These are phyloP conservation scores for Clarireedia paspali DNA, from an alignment of 2,329 filamentous ascomycete genomes.

Conservation along the genomic window DNA sequence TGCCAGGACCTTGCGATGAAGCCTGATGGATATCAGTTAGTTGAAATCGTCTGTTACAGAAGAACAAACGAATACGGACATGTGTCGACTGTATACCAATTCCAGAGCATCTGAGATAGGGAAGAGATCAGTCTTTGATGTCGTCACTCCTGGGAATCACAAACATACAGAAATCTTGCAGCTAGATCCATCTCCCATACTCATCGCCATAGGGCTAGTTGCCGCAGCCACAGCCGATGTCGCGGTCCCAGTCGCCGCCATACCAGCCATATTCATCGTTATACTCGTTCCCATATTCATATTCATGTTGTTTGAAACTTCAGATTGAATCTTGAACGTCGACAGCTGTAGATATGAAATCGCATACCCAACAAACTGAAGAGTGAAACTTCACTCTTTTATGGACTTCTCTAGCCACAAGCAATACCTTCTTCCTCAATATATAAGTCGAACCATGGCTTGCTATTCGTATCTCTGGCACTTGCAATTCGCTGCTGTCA, in stretches of 20 bases:
- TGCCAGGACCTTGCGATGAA: slow-evolving; percentile 67
- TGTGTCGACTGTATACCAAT: slow-evolving; percentile 64
- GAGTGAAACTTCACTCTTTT: too few relatives aligned
- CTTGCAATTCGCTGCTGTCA: too few relatives aligned
- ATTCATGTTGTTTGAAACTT: neutral
- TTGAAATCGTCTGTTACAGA: neutral
- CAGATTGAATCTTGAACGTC: too few relatives aligned
- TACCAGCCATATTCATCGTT: slow-evolving; percentile 9
- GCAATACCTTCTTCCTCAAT: too few relatives aligned
- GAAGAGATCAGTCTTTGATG: neutral
- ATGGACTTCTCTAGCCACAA: too few relatives aligned
- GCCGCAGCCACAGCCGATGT: neutral
- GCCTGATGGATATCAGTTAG: slow-evolving; percentile 13
- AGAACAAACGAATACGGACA: slow-evolving; percentile 33
- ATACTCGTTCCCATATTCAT: slow-evolving; percentile 20
- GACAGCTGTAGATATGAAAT: too few relatives aligned
- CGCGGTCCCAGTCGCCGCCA: slow-evolving; percentile 1
- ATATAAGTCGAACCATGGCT: too few relatives aligned
- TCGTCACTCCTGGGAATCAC: slow-evolving; percentile 13
- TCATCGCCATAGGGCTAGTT: slow-evolving; percentile 13
- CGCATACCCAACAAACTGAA: too few relatives aligned
- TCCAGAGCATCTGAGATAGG: slow-evolving; percentile 65
- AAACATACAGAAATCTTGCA: slow-evolving; percentile 7
- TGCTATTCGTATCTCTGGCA: too few relatives aligned
- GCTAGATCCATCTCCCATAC: slow-evolving; percentile 3